Evolutionary conservation across 2,329 filamentous ascomycete genomes (phyloP), one percentile per base, ranked within the genome.

Genomic region (Sporothrix variecibatus): DNA sequence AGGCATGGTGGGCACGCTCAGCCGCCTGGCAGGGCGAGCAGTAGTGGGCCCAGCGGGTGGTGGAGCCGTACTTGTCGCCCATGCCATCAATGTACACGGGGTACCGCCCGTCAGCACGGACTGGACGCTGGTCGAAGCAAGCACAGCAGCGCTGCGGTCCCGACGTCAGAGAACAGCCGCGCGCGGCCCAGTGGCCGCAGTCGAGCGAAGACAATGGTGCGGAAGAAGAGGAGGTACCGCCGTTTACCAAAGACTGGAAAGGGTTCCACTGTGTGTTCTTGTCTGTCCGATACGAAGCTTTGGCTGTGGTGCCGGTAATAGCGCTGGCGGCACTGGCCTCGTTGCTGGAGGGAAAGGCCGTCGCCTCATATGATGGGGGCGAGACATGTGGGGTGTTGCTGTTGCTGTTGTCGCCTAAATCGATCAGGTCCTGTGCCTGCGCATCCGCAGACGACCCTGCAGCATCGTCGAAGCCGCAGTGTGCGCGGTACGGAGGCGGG

Each of bases 21-120:
- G 40, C 17, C 38, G 11, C 7, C 40, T 70, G 26, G 69, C 74
- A 75, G 23, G 62, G 34, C 43, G 53, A 15, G 72, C 74, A 75
- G 72, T 75, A 75, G 51, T 72, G 68, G 11, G 60, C 68, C 74
- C 74, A 75, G 23, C 74, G 68, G 20, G 26, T 23, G 2, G 64
- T 51, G 40, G 62, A 23, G 7, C 72, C 56, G 7, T 12, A 12
- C 1, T 2, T 38, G 31, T 40, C 62, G 12, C 62, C 23, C 6
- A 40, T 12, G 40, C 74, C 74, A 64, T 75, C 74, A 17, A 69
- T 49, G 34, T 73, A 72, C 9, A 56, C 67, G 26, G 60, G 67
- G 72, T 75, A 75, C n/a, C 38, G 68, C 4, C 72, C 74, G 62
- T 73, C 68, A 20, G 43, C 28, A 3, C 60, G 11, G 5, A 46